phyloP scores from a whole-genome alignment of 768 basidiomycete genomes.

The Tremella yokohamensis region DNA sequence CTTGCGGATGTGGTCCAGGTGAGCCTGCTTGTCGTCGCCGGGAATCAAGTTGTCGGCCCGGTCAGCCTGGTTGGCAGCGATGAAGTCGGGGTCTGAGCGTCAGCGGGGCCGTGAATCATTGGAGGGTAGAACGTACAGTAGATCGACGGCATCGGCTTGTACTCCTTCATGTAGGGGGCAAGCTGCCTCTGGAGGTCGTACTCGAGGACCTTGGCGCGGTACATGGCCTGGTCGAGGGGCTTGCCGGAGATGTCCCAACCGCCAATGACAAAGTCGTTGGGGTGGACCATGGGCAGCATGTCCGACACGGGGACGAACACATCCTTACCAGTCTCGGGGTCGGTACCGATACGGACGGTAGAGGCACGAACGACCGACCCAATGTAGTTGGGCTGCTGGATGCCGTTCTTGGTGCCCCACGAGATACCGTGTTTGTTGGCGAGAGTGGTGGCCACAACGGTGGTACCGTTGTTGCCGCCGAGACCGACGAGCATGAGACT shows the following conservation, averaged over 20 bases:
- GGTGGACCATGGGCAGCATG: conserved; percentile 94
- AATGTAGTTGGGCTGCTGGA: conserved; percentile 95
- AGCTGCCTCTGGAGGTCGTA: conserved; percentile 97
- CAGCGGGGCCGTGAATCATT: background rate
- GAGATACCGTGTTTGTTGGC: conserved; percentile 91
- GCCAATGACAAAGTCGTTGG: conserved; percentile 93
- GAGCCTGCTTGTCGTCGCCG: conserved; percentile 79
- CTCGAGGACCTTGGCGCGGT: conserved; percentile 85
- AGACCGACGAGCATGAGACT: conserved; percentile 96
- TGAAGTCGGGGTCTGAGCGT: conserved; percentile 77
- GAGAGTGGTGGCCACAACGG: conserved; percentile 86
- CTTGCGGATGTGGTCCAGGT: conserved; percentile 85
- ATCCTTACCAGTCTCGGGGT: conserved; percentile 76
- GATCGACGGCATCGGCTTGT: conserved; percentile 85
- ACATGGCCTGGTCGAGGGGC: conserved; percentile 86
- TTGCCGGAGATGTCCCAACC: conserved; percentile 95
- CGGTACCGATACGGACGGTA: conserved; percentile 83
- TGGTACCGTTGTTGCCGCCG: conserved; percentile 96
- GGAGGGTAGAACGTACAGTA: conserved; percentile 56
- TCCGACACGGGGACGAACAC: conserved; percentile 88
- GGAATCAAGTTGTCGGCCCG: conserved; percentile 91
- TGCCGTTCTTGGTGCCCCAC: conserved; percentile 89
- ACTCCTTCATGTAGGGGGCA: conserved; percentile 72
- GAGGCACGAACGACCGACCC: conserved; percentile 94
- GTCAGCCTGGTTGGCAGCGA: conserved; percentile 93